Percentiles rank a stretch among this genome's conserved stretches.
phyloP scores from a whole-genome alignment of 169 alveolate species.

The Plasmodium vivax region DNA sequence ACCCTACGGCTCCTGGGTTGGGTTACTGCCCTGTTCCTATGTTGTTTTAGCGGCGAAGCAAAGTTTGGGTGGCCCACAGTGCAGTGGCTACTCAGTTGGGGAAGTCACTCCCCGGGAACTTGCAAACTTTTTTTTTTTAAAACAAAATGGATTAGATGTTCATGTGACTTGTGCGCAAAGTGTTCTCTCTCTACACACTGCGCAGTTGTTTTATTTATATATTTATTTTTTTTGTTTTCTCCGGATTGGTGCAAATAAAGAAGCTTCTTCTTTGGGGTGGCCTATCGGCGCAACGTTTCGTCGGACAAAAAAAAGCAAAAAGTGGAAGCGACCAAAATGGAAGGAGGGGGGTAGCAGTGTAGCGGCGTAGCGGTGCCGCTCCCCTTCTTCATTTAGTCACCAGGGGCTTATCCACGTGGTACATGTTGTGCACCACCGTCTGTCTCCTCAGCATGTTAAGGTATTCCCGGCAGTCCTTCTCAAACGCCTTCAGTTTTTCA shows the following conservation, averaged over 20 bases:
- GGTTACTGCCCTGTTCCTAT: constrained; percentile 89
- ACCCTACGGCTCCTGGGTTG: constrained; percentile 87
- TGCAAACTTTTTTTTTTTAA: not conserved
- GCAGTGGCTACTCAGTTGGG: not conserved
- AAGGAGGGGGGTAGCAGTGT: not conserved
- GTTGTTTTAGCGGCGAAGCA: constrained; percentile 64
- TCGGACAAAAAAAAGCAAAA: not conserved
- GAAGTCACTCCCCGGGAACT: not conserved
- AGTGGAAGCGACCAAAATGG: not conserved
- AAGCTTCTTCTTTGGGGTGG: not conserved
- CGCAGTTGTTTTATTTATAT: not conserved
- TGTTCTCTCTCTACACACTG: not conserved
- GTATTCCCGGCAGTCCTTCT: constrained; percentile 48
- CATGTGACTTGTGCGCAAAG: not conserved
- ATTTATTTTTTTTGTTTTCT: not conserved
- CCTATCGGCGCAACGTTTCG: not conserved
- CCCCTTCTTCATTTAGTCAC: constrained; percentile 29
- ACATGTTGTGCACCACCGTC: constrained; percentile 63
- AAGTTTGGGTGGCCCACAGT: not conserved
- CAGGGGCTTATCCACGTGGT: constrained; percentile 74
- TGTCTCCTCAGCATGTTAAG: constrained; percentile 74
- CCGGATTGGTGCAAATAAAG: not conserved
- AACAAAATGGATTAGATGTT: not conserved
- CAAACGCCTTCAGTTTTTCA: constrained; percentile 64
- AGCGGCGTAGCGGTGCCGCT: not conserved